Evolutionary conservation across 441 rosid species (phyloP).

Genomic region (Croton laevigatus): DNA sequence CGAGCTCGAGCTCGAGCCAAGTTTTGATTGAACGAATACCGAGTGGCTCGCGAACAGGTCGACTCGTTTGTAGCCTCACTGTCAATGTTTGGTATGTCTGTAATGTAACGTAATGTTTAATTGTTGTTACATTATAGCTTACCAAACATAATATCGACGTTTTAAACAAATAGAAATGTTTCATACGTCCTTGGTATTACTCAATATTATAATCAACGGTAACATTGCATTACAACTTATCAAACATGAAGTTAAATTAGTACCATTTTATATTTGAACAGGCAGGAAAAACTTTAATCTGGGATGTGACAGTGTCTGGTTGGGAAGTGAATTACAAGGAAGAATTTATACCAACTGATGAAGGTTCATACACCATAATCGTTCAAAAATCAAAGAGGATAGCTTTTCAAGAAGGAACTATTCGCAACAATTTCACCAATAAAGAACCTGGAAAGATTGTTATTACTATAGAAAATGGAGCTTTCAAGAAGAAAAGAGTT

Average conservation of each 20-base stretch:
- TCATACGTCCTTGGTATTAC: too few relatives aligned
- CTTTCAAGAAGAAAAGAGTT: constrained; percentile 49
- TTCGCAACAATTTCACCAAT: constrained; percentile 41
- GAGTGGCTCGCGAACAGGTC: too few relatives aligned
- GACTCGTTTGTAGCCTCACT: too few relatives aligned
- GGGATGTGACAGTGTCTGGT: constrained; percentile 52
- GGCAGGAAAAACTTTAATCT: constrained; percentile 36
- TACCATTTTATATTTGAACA: constrained; percentile 13
- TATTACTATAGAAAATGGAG: constrained; percentile 35
- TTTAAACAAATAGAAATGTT: too few relatives aligned
- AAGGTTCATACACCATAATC: constrained; percentile 41
- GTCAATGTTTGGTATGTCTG: too few relatives aligned
- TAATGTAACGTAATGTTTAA: too few relatives aligned
- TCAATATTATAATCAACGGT: too few relatives aligned
- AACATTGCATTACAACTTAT: too few relatives aligned
- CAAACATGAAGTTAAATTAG: background rate
- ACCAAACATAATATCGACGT: too few relatives aligned
- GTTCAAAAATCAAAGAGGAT: constrained; percentile 41
- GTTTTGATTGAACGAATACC: too few relatives aligned
- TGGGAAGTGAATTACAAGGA: constrained; percentile 65
- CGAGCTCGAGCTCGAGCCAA: too few relatives aligned
- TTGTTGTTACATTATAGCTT: too few relatives aligned
- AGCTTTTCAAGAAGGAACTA: constrained; percentile 23
- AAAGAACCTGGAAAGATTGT: constrained; percentile 50
- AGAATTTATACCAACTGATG: constrained; percentile 48